Conservation (phyloP, 2,329 filamentous ascomycete genomes). For the Pestalotiopsis fici region DNA sequence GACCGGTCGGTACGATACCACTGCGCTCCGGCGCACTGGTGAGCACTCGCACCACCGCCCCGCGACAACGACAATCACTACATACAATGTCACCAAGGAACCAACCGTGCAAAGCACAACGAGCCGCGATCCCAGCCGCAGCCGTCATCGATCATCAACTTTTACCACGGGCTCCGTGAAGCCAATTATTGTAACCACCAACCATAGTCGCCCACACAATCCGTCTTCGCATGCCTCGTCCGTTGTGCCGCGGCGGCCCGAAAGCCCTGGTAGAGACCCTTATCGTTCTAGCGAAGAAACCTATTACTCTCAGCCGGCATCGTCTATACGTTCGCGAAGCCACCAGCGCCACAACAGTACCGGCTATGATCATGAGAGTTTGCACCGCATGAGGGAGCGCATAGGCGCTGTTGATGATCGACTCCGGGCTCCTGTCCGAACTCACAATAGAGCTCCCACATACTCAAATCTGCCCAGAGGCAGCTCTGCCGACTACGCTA, state of each 20-base stretch:
- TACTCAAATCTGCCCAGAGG: conserved; percentile 47
- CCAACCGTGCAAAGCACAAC: conserved; percentile 46
- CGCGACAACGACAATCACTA: conserved; percentile 49
- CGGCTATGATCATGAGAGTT: conserved; percentile 53
- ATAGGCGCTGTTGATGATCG: conserved; percentile 38
- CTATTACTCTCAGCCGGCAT: conserved; percentile 60
- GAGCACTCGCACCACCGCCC: conserved; percentile 29
- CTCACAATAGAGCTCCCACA: conserved; percentile 44
- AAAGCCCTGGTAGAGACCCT: conserved; percentile 53
- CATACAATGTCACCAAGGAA: conserved; percentile 59
- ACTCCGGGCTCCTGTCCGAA: conserved; percentile 38
- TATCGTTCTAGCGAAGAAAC: conserved; percentile 54
- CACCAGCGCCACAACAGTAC: conserved; percentile 42
- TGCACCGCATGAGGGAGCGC: conserved; percentile 49
- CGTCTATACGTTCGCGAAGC: conserved; percentile 54
- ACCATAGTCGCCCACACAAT: conserved; percentile 41
- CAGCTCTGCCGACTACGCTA: conserved; percentile 52
- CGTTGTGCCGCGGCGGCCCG: conserved; percentile 32
- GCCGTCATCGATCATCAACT: conserved; percentile 49
- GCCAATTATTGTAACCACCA: conserved; percentile 60
- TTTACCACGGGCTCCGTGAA: conserved; percentile 50
- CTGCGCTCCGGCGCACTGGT: conserved; percentile 33
- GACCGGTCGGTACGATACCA: conserved; percentile 34
- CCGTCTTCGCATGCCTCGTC: conserved; percentile 14
- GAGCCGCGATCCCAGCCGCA: conserved; percentile 48